phyloP scores from a whole-genome alignment of 2,329 filamentous ascomycete genomes.

The Remersonia thermophila region DNA sequence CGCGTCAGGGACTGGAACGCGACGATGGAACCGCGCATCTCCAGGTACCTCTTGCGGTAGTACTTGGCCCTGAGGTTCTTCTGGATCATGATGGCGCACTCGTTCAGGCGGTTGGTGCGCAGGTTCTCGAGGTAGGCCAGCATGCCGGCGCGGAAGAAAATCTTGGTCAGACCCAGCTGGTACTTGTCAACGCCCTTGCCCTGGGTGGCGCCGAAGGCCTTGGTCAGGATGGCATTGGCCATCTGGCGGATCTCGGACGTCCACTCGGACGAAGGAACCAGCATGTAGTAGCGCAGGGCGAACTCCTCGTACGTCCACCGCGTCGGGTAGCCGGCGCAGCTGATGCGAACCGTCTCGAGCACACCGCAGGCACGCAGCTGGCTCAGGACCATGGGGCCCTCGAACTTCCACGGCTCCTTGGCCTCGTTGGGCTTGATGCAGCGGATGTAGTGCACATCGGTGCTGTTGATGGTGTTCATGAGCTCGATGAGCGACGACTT shows the following conservation, averaged over 20 bases:
- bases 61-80: conserved; percentile 96
- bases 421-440: conserved; percentile 98
- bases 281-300: conserved; percentile 94
- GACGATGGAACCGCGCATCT: conserved; percentile 71
- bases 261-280: conserved; percentile 81
- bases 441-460: conserved; percentile 96
- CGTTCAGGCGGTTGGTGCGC: conserved; percentile 78
- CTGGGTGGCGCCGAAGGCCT: conserved; percentile 69
- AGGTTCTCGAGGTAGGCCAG: conserved; percentile 94
- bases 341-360: conserved; percentile 93
- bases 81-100: conserved; percentile 94
- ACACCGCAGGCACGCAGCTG: conserved; percentile 98
- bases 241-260: conserved; percentile 88
- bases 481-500: conserved; percentile 96
- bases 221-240: conserved; percentile 82
- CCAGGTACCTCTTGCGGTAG: conserved; percentile 82
- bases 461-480: conserved; percentile 95
- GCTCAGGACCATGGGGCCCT: conserved; percentile 96
- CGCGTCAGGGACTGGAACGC: conserved; percentile 66
- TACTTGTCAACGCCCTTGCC: conserved; percentile 80
- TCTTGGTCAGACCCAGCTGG: conserved; percentile 93
- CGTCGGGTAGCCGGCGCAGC: conserved; percentile 91
- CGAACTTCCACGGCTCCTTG: conserved; percentile 95
- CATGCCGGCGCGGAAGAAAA: conserved; percentile 99
- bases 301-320: conserved; percentile 99